A percentile compares a stretch with the other conserved stretches of the same genome.
phyloP scores from a whole-genome alignment of 148 eudicot species.

The Oxyria digyna region DNA sequence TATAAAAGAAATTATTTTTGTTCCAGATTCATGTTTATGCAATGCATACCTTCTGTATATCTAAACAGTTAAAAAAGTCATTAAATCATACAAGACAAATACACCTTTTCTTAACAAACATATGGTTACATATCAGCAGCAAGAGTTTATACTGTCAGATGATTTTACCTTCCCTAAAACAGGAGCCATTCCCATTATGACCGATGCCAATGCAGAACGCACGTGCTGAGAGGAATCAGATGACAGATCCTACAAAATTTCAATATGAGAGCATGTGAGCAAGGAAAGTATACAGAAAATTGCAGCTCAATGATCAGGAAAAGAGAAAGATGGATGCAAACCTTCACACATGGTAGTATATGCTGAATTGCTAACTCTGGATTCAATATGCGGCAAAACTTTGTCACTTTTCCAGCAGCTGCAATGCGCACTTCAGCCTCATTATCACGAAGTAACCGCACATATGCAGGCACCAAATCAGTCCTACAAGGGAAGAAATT shows the following conservation, averaged over 20 bases:
- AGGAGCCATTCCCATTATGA: slow-evolving; percentile 51
- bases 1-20: not conserved
- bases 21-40: not conserved
- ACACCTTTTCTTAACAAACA: not conserved
- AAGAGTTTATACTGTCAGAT: not conserved
- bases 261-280: not conserved
- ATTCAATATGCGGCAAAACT: slow-evolving; percentile 76
- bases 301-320: not conserved
- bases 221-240: slow-evolving; percentile 48
- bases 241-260: slow-evolving; percentile 25
- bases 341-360: slow-evolving; percentile 98
- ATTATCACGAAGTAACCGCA: slow-evolving; percentile 90
- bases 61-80: not conserved
- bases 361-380: slow-evolving; percentile 93
- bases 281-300: not conserved
- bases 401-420: slow-evolving; percentile 98
- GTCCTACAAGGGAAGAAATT: slow-evolving; percentile 26
- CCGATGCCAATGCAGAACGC: slow-evolving; percentile 40
- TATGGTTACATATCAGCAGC: not conserved
- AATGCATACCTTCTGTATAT: not conserved
- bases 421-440: slow-evolving; percentile 99
- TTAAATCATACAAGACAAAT: too few relatives aligned
- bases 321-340: slow-evolving; percentile 8
- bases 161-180: slow-evolving; percentile 33
- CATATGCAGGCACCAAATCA: slow-evolving; percentile 97